Conservation (phyloP, 1,284 basidiomycete species). For the Fomitopsis betulina region DNA sequence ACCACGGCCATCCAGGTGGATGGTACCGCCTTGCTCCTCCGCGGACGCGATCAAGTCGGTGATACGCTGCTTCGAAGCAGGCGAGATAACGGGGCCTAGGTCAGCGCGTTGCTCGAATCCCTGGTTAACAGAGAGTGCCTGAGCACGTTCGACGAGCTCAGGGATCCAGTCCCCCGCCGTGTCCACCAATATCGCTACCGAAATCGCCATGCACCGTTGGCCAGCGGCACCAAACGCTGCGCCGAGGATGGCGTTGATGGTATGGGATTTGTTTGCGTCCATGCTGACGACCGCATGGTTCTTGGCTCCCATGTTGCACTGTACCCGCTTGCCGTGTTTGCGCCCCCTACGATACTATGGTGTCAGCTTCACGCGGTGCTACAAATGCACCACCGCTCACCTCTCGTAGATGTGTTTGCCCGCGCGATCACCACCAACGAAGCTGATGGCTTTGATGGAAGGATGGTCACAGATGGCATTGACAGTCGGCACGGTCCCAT, state of each 20-base stretch:
- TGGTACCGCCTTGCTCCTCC: constrained; percentile 81
- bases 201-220: constrained; percentile 95
- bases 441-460: constrained; percentile 90
- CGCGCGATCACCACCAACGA: constrained; percentile 94
- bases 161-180: constrained; percentile 81
- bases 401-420: constrained; percentile 93
- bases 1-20: constrained; percentile 84
- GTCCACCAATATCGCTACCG: constrained; percentile 87
- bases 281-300: constrained; percentile 96
- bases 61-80: constrained; percentile 79
- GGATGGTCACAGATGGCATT: constrained; percentile 94
- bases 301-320: constrained; percentile 89
- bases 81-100: constrained; percentile 94
- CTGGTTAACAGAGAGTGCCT: constrained; percentile 79
- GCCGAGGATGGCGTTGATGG: constrained; percentile 90
- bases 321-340: constrained; percentile 88
- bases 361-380: neutral
- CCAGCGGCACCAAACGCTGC: constrained; percentile 98
- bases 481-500: constrained; percentile 87
- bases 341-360: constrained; percentile 52
- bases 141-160: constrained; percentile 82
- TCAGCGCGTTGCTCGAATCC: constrained; percentile 90
- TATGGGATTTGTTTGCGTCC: constrained; percentile 93
- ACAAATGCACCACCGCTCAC: constrained; percentile 29
- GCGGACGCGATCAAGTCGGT: constrained; percentile 77